These are phyloP conservation scores for Salvia splendens DNA, from an alignment of 257 asterid genomes.

Conservation along the genomic window DNA sequence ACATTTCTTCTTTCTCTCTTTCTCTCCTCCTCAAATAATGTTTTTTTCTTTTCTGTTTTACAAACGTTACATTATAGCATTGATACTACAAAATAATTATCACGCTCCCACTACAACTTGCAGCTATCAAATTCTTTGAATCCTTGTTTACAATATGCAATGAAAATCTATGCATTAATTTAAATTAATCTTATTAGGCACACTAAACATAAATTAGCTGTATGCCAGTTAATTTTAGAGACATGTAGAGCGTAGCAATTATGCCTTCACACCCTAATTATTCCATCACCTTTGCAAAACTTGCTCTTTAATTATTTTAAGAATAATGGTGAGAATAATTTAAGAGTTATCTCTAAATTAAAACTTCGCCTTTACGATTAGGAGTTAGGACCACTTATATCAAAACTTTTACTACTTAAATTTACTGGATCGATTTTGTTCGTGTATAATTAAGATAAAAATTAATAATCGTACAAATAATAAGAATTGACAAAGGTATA, in stretches of 20 bases:
- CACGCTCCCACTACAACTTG: neutral
- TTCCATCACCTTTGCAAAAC: conserved; percentile 1
- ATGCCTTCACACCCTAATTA: conserved; percentile 9
- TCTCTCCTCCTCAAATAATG: neutral
- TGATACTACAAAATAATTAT: conserved; percentile 15
- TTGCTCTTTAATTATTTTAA: neutral
- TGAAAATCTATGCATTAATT: neutral
- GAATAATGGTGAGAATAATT: too few relatives aligned
- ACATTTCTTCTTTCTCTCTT: too few relatives aligned
- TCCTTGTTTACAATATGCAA: neutral
- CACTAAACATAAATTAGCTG: conserved; percentile 32
- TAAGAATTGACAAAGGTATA: neutral
- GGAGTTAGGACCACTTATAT: too few relatives aligned
- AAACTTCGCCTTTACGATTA: too few relatives aligned
- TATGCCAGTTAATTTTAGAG: conserved; percentile 5
- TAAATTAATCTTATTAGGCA: neutral
- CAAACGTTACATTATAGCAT: too few relatives aligned
- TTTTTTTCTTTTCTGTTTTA: neutral
- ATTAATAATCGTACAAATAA: neutral
- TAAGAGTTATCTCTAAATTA: too few relatives aligned
- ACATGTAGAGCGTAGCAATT: conserved; percentile 14
- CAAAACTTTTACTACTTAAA: too few relatives aligned
- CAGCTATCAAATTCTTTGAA: neutral
- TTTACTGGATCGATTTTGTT: too few relatives aligned
- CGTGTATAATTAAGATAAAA: neutral